A percentile compares a stretch with the other conserved stretches of the same genome.
phyloP scores from a whole-genome alignment of 805 yeast genomes.

The Lipomyces orientalis region DNA sequence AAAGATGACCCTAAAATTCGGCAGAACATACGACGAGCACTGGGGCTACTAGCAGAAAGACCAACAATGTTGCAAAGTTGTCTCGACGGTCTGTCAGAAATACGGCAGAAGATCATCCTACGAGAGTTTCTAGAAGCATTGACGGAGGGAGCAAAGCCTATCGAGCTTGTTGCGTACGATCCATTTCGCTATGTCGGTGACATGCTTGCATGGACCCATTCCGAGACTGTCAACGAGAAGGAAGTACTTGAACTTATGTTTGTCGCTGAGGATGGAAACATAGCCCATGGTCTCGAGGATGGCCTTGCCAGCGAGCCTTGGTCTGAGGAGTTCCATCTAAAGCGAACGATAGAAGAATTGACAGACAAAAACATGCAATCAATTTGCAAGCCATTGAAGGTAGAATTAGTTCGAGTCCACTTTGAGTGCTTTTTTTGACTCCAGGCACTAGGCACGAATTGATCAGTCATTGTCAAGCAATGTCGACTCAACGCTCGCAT shows the following conservation, averaged over 20 bases:
- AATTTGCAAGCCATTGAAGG: constrained; percentile 62
- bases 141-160: constrained; percentile 51
- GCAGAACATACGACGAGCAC: constrained; percentile 35
- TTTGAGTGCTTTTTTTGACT: constrained; percentile 65
- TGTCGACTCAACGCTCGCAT: constrained; percentile 58
- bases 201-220: constrained; percentile 84
- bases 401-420: constrained; percentile 48
- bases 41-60: constrained; percentile 45
- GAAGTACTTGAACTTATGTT: constrained; percentile 75
- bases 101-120: constrained; percentile 66
- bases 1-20: constrained; percentile 38
- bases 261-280: constrained; percentile 46
- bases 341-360: constrained; percentile 45
- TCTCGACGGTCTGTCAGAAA: constrained; percentile 65
- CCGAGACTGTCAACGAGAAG: constrained; percentile 82
- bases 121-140: constrained; percentile 65
- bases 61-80: constrained; percentile 59
- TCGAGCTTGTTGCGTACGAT: constrained; percentile 74
- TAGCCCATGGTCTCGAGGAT: constrained; percentile 34
- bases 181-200: constrained; percentile 85
- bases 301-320: constrained; percentile 41
- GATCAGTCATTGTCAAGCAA: constrained; percentile 56
- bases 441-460: constrained; percentile 21
- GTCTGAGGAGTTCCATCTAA: constrained; percentile 43
- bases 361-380: constrained; percentile 59